Percentiles rank a stretch among this genome's conserved stretches.
Conservation (phyloP, 2,329 filamentous ascomycete genomes). For the Talaromyces islandicus region DNA sequence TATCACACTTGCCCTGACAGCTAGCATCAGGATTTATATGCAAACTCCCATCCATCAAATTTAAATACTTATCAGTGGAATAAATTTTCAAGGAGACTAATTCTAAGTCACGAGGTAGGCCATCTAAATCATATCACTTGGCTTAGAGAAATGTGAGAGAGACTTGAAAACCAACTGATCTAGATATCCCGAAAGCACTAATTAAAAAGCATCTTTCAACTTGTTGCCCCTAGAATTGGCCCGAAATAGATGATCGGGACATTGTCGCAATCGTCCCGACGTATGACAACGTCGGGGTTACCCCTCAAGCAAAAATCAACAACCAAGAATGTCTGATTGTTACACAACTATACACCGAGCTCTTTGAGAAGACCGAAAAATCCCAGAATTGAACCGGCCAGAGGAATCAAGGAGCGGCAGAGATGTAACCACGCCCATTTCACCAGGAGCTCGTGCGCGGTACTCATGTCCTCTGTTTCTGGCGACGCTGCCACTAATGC, state of each 20-base stretch:
- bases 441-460: slow-evolving; percentile 15
- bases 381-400: slow-evolving; percentile 9
- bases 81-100: no score
- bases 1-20: no score
- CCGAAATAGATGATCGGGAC: background rate
- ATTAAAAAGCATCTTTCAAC: background rate
- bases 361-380: slow-evolving; percentile 6
- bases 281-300: background rate
- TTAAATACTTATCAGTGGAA: no score
- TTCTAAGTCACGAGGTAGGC: no score
- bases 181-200: background rate
- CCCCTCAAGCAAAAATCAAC: background rate
- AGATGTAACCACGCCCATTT: slow-evolving; percentile 23
- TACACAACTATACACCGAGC: background rate
- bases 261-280: background rate
- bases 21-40: no score
- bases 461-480: slow-evolving; percentile 3
- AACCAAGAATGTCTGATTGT: background rate
- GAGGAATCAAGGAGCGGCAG: background rate
- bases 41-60: no score
- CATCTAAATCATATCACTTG: background rate
- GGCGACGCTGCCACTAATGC: background rate
- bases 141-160: background rate
- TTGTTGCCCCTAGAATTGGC: background rate
- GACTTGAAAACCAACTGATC: background rate